Percentiles rank a stretch among this genome's conserved stretches.
These are phyloP conservation scores for Curvularia hawaiiensis DNA, from an alignment of 2,329 filamentous ascomycete species.

Conservation along the genomic window DNA sequence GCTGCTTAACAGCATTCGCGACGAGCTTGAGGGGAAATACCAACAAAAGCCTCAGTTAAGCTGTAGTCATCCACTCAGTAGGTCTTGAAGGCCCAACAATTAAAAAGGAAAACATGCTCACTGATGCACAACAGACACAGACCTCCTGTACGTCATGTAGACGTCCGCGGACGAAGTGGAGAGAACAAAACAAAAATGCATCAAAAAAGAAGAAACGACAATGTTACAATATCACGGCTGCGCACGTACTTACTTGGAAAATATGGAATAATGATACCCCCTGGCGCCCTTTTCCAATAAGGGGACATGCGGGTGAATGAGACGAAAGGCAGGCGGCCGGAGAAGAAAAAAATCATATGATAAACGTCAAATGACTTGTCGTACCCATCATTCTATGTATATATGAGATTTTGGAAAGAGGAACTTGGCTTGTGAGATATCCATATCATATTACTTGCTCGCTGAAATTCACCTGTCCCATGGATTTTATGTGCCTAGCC, in stretches of 20 bases:
- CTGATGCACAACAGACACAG: slow-evolving; percentile 20
- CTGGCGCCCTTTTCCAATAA: background rate
- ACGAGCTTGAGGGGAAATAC: slow-evolving; percentile 85
- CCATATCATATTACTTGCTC: background rate
- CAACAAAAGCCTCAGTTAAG: slow-evolving; percentile 94
- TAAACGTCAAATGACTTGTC: background rate
- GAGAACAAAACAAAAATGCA: background rate
- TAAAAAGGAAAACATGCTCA: slow-evolving; percentile 18
- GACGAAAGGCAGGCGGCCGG: background rate
- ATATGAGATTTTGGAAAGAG: background rate
- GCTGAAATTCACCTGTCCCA: background rate
- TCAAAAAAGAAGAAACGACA: background rate
- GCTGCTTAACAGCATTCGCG: slow-evolving; percentile 92
- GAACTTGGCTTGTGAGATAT: background rate
- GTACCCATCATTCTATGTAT: background rate
- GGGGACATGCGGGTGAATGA: background rate
- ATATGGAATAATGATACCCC: background rate
- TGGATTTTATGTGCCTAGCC: no score
- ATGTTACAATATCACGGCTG: background rate
- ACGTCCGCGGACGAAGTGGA: background rate
- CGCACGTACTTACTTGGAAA: background rate
- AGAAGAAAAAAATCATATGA: background rate
- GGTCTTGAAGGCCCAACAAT: slow-evolving; percentile 27
- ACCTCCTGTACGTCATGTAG: slow-evolving; percentile 27
- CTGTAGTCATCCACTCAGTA: slow-evolving; percentile 94